Base-by-base conservation (phyloP, 176 grass and related monocot genomes). In the Otatea glauca region DNA sequence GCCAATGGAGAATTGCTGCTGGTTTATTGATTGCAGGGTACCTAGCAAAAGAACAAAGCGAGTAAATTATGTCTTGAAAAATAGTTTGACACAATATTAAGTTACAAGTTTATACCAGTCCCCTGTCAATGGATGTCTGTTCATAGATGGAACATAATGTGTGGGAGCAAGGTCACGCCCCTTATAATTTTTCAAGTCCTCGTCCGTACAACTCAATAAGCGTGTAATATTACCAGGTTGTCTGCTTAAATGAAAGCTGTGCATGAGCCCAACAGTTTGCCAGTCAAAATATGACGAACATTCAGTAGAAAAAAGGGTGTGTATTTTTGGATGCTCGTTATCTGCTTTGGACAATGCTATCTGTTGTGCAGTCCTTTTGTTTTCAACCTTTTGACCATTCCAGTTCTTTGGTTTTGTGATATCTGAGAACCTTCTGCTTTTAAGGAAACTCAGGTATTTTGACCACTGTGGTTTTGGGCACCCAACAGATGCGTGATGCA, bases 11-110 rank as follows among this genome's bases (percentile, higher is more conserved):
- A 89, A 99, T 89, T 75, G 91, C 91, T 83, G 93, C 91, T 83
- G 96, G 96, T 88, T 99, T 99, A 89, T 99, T 99, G 35, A 99
- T 99, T 56, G 96, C 96, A 55, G 96, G 96, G 50, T 96, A 96
- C 96, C 96, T 99, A 62, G 45, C 38, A 80, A 72, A 92, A 69
- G 56, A 70, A 75, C 34, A 72, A 81, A 20, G 37, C 49, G 8
- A 89, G 63, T 9, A 70, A 20, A 54, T 67, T 81, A 56, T 54
- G 43, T 77, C 77, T 68, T 58, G 37, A 76, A 81, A 34, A 59
- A 51, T 64, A 85, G 35, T 76, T 82, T 78, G 58, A 81, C 12
- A 54, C 24, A 21, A 76, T 12, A 74, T 51, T 73, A 83, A 75
- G 80, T 41, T 54, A 77, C 38, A n/a, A 74, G 51, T 70, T 58